Base-by-base conservation (phyloP, 2,329 filamentous ascomycete genomes). In the Cladophialophora immunda region DNA sequence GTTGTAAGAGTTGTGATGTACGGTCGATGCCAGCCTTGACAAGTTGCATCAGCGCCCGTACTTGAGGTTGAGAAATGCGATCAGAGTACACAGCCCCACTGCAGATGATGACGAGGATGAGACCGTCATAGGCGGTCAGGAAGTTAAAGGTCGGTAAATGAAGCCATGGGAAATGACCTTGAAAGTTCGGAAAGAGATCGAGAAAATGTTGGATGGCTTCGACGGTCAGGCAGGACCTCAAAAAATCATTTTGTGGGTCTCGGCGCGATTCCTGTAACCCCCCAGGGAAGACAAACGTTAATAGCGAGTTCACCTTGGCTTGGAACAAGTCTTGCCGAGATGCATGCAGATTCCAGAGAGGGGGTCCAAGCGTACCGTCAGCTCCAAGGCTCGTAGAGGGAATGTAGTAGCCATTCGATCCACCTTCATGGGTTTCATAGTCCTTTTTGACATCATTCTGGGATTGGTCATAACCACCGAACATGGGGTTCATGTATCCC, bases 71-170 rank as follows among this genome's bases (percentile, higher is more conserved):
- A 30, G 82, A 80, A 68, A 91, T 80, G 68, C 83, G 84, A 62
- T 90, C 84, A 59, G 90, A 92, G 78, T 93, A 93, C 65, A 91
- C 90, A 47, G 90, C 90, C 41, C 91, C 91, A 72, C 92, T 84
- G 75, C 89, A 92, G 73, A 90, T 88, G 83, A 93, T 90, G 68
- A 85, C 84, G 67, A 91, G 83, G 58, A 92, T 80, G 68, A 93
- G 83, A 70, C 89, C 88, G 67, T 89, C 87, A 75, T 90, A 88
- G 55, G 88, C 86, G 68, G 89, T 84, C 68, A 85, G 82, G 61
- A 91, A 85, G 74, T 88, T 85, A 78, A 93, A 92, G 8, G 90
- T 91, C 38, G 90, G 86, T 76, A 90, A 84, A 75, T 93, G 90
- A 60, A 93, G 84, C 71, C 91, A 84, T 22, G 90, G 88, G 81